Base-by-base conservation (phyloP, 1,284 basidiomycete species). In the Omphalotus olearius region DNA sequence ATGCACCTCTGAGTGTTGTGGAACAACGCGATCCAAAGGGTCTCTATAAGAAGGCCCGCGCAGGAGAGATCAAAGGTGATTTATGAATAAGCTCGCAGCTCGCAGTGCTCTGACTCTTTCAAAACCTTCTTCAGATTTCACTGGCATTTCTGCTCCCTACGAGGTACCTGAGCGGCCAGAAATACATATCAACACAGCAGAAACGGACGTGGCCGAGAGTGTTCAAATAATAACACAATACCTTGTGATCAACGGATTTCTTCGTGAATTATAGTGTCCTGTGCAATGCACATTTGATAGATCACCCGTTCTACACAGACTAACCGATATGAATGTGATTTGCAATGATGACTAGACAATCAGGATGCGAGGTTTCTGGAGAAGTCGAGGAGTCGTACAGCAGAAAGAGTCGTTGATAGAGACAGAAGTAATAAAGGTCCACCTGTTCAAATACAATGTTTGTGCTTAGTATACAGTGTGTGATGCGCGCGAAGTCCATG, bases 1-100 rank as follows among this genome's bases (percentile, higher is more conserved):
- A 99, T 68, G 95, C 94, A 1, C 93, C 94, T 10, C 78, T 99
- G 38, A 69, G 76, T 45, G 85, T 97, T 39, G 93, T 92, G 35
- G 97, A 99, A 71, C 73, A 82, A 65, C 83, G 97, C 47, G 96
- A 99, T 69, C 97, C 97, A 4, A 99, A 99, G 70, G 97, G 96
- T 0, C 72, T 99, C 53, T 99, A 99, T 77, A 97, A 94, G 76
- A 98, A 95, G 70, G 97, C 97, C 4, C 77, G 95, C 56, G 86
- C 90, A 1, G 96, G 97, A 18, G 91, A 96, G 72, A 98, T 99
- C 66, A 96, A 95, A 80, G 92, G 94, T 92, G 47, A 44, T 64
- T 59, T 14, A 16, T 1, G 14, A 18, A 13, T 45, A 17, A 16
- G 20, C 47, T 30, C 23, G 23, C 23, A 23, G 23, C n/a, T 40